Conservation (phyloP, 202 grass and related monocot species). For the Saccharum hybrid region DNA sequence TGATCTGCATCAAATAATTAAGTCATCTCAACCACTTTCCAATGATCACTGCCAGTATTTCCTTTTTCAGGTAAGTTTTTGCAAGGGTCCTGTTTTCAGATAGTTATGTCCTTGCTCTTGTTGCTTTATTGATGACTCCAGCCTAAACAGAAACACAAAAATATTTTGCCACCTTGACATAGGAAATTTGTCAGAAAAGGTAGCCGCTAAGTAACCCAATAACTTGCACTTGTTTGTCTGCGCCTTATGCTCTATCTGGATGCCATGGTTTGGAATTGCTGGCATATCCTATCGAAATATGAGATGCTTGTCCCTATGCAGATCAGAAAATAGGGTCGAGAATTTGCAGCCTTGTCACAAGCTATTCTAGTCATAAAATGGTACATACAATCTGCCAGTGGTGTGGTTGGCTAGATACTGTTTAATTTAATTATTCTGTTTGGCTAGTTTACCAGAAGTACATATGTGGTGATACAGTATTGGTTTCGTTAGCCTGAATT, state of each 20-base stretch:
- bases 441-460: background rate
- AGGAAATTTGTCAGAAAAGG: background rate
- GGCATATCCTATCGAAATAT: background rate
- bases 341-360: conserved; percentile 24
- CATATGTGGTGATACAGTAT: background rate
- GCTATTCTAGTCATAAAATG: background rate
- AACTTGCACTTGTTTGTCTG: background rate
- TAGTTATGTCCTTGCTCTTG: conserved; percentile 11
- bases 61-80: conserved; percentile 69
- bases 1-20: conserved; percentile 88
- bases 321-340: background rate
- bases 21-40: conserved; percentile 71
- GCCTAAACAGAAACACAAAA: background rate
- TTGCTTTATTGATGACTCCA: conserved; percentile 6
- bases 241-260: conserved; percentile 3
- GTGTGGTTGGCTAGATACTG: background rate
- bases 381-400: background rate
- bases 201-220: background rate
- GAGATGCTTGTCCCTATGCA: background rate
- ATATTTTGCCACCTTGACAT: background rate
- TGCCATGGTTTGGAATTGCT: background rate
- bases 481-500: background rate
- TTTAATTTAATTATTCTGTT: background rate
- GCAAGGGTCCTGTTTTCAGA: background rate
- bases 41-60: conserved; percentile 89